A percentile compares a stretch with the other conserved stretches of the same genome.
Evolutionary conservation across 768 basidiomycete species (phyloP).

Genomic region (Suillus weaverae): DNA sequence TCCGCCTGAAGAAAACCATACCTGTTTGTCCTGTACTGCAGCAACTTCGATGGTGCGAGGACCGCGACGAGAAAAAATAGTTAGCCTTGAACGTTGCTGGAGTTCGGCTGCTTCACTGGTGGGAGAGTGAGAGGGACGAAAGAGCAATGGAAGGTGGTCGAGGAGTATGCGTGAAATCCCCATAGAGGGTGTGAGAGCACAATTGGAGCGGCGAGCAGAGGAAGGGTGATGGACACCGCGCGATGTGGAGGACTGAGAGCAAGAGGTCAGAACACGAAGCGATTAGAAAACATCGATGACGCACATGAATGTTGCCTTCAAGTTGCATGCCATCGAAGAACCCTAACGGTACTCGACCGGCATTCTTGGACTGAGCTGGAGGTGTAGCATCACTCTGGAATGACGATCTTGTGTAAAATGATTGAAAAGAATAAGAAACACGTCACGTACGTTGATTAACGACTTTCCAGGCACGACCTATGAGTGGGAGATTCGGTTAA

Average conservation of each 20-base stretch:
- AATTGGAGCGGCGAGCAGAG: not conserved
- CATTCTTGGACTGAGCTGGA: not conserved
- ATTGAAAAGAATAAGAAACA: not conserved
- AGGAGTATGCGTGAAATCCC: not conserved
- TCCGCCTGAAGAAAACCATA: not conserved
- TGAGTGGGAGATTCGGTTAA: too few relatives aligned
- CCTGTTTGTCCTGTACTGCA: not conserved
- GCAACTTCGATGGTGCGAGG: not conserved
- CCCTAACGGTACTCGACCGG: not conserved
- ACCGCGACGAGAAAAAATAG: not conserved
- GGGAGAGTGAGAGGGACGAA: not conserved
- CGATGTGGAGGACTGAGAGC: not conserved
- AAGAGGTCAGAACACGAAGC: not conserved
- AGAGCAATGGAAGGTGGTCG: not conserved
- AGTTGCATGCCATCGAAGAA: not conserved
- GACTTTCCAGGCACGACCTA: not conserved
- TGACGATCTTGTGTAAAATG: not conserved
- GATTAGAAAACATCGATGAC: not conserved
- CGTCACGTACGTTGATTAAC: not conserved
- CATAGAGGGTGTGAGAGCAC: not conserved
- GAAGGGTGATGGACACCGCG: not conserved
- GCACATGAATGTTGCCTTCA: not conserved
- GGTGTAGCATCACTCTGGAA: not conserved
- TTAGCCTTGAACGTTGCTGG: not conserved
- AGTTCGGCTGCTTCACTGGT: not conserved